Percentiles rank a stretch among this genome's conserved stretches.
phyloP scores from a whole-genome alignment of 2,329 filamentous ascomycete species.

The Aspergillus cejpii region DNA sequence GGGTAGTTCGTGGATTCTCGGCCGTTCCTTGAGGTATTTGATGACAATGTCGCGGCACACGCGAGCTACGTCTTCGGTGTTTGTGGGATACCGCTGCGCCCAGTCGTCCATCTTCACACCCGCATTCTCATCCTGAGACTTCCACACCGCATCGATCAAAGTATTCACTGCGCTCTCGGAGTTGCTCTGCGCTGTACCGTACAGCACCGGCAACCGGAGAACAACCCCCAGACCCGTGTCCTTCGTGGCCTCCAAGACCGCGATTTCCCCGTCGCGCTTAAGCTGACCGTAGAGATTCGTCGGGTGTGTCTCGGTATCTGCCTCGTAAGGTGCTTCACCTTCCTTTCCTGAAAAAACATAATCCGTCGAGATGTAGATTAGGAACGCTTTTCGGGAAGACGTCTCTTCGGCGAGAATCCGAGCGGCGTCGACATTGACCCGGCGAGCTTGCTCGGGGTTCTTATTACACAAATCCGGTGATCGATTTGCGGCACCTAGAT shows the following conservation, averaged over 20 bases:
- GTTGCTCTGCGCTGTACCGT: constrained; percentile 65
- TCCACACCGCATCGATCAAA: constrained; percentile 69
- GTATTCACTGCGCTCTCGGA: constrained; percentile 77
- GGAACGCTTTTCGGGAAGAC: constrained; percentile 45
- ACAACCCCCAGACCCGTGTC: constrained; percentile 57
- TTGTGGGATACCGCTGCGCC: constrained; percentile 77
- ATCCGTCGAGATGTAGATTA: constrained; percentile 63
- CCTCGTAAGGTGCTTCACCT: constrained; percentile 78
- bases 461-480: constrained; percentile 80
- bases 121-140: constrained; percentile 57
- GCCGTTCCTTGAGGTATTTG: constrained; percentile 55
- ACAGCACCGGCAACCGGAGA: constrained; percentile 75
- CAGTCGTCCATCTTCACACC: constrained; percentile 78
- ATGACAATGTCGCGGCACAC: constrained; percentile 68
- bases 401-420: constrained; percentile 60
- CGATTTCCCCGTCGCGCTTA: constrained; percentile 65
- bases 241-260: constrained; percentile 57
- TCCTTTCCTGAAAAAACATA: constrained; percentile 71
- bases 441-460: constrained; percentile 66
- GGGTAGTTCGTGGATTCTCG: constrained; percentile 53
- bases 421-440: constrained; percentile 68
- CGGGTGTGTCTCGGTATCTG: constrained; percentile 56
- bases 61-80: constrained; percentile 77
- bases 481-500: constrained; percentile 71
- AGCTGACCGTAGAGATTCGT: constrained; percentile 73